Evolutionary conservation across 176 grass and related monocot species (phyloP), one percentile per base, ranked within the genome.

Genomic region (Elymus sibiricus): DNA sequence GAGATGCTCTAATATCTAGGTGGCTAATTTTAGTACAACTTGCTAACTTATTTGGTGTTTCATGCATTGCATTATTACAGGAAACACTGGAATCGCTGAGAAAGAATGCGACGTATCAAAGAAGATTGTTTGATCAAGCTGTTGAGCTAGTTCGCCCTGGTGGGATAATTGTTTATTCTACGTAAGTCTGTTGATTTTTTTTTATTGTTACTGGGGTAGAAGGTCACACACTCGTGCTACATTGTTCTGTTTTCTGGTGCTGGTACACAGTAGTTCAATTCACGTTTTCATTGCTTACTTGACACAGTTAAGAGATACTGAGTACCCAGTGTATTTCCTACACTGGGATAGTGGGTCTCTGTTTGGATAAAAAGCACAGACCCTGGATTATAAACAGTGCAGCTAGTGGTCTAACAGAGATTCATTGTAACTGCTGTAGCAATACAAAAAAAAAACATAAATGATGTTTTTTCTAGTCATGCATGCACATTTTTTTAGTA

Each of bases 51-150:
- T 64, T 80, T 84, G 29, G 35, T 80, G 26, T 85, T 86, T 88
- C 22, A 61, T 83, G 37, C 24, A 74, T 79, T 47, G 38, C 37
- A 42, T 55, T 56, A 56, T 93, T 38, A 64, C 81, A 98, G 96
- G 96, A 91, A 85, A 98, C 96, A 43, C 56, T 98, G 66, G 90
- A 94, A 59, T 94, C 93, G 0, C 76, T 98, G 90, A 92, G 83
- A 92, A 92, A 87, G 78, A 94, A 98, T 88, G 90, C 83, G 7
- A 94, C 66, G 22, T 98, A 98, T 83, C 96, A 95, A 63, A 92
- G 90, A 74, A 98, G 79, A 79, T 92, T 98, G 93, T 91, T 98
- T 88, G 93, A 98, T 84, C 96, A 95, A 89, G 96, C 96, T 78
- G 88, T 95, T 73, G 90, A 92, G 77, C 86, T 98, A 69, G 96